Evolutionary conservation across 225 moss, liverwort and hornwort genomes (phyloP), one percentile per base, ranked within the genome.

Genomic region (Polytrichum commune): DNA sequence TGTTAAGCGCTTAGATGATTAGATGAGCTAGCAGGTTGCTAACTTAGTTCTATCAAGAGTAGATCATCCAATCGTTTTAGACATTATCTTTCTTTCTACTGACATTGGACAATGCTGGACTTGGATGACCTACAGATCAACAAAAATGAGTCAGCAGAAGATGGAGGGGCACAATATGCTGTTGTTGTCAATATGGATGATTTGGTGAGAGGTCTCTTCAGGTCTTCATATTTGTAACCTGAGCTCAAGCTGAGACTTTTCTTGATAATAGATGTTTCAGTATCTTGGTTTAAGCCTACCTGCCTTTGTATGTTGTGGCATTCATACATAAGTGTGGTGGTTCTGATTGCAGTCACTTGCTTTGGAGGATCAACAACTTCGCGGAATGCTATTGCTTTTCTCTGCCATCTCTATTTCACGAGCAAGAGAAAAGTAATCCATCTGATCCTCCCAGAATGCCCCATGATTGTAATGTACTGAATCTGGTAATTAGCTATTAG

Each of bases 311-410:
- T 46, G 46, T 46, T 16, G 13, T 46, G 46, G 3, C 1, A 13
- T 46, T 46, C 3, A 46, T 65, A 63, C 22, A n/a, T 70, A 76
- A 55, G 32, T 78, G 69, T 73, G 67, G 67, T 27, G 74, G 33
- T 54, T 82, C 77, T 79, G 68, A 71, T 20, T 81, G 77, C 89
- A 96, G 96, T 93, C 87, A 57, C 77, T 96, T 55, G 89, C 92
- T 67, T 79, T 96, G 82, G 96, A 81, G 77, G 96, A 96, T 73
- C 75, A 79, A 58, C 96, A 96, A 65, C 82, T 96, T 61, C 85
- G 85, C 58, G 93, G 91, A 77, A 92, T 96, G 90, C 82, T 96
- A 72, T 77, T 93, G 75, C 80, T 96, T 28, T 79, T 87, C 78
- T 86, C 93, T 80, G 91, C 90, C 74, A 82, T 96, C 63, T 92